Conservation (phyloP, 495 filamentous ascomycete species). For the Usnea hakonensis region DNA sequence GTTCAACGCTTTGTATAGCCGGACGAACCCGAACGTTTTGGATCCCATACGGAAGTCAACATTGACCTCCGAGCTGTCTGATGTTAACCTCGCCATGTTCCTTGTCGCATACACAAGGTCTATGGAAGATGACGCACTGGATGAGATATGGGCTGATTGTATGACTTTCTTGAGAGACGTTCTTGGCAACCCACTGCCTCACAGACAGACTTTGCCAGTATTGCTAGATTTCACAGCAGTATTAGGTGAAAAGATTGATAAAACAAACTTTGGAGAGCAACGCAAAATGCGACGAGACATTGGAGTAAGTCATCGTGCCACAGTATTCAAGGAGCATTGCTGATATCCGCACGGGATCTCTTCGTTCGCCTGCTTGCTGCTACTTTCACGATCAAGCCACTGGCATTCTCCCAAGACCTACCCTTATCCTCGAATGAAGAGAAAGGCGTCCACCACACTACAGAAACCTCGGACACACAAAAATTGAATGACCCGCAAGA, state of each 20-base stretch:
- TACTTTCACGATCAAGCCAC: constrained; percentile 79
- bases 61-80: constrained; percentile 72
- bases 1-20: constrained; percentile 92
- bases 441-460: neutral
- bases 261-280: constrained; percentile 96
- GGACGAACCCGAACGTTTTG: constrained; percentile 75
- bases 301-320: constrained; percentile 49
- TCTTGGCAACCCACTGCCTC: constrained; percentile 87
- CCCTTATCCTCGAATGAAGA: constrained; percentile 17
- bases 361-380: constrained; percentile 82
- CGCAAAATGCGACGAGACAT: constrained; percentile 88
- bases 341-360: constrained; percentile 59
- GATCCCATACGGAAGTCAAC: constrained; percentile 77
- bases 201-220: constrained; percentile 80
- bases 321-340: neutral
- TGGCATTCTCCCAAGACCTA: constrained; percentile 46
- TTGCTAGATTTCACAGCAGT: constrained; percentile 84
- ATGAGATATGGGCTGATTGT: constrained; percentile 97
- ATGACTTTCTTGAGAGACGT: constrained; percentile 85
- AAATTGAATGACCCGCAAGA: constrained; percentile 54
- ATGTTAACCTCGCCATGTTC: constrained; percentile 77
- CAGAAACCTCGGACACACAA: neutral
- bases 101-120: constrained; percentile 81
- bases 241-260: constrained; percentile 87
- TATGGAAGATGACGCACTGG: constrained; percentile 95